phyloP scores from a whole-genome alignment of 176 grass and related monocot genomes.

The Dendrocalamus sinicus region DNA sequence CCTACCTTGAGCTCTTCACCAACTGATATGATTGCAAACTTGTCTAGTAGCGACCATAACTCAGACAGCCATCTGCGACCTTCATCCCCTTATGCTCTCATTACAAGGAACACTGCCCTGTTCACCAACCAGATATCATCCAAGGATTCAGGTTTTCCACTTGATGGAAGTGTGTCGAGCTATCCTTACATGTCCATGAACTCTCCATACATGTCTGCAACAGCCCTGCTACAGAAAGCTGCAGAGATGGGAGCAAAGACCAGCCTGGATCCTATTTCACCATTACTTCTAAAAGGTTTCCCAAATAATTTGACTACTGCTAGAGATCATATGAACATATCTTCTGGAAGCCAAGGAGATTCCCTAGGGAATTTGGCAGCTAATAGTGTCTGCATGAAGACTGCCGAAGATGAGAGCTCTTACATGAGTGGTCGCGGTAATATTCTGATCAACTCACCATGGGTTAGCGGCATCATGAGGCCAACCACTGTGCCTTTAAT shows the following conservation, averaged over 20 bases:
- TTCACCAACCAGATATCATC: conserved; percentile 53
- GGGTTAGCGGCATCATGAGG: conserved; percentile 33
- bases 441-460: conserved; percentile 51
- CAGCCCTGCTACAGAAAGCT: conserved; percentile 74
- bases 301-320: conserved; percentile 44
- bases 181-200: conserved; percentile 59
- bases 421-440: conserved; percentile 38
- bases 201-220: conserved; percentile 68
- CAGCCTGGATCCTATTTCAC: conserved; percentile 70
- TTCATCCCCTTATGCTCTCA: conserved; percentile 59
- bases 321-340: conserved; percentile 55
- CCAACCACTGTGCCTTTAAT: conserved; percentile 43
- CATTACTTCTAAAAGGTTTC: conserved; percentile 61
- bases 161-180: conserved; percentile 49
- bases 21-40: conserved; percentile 52
- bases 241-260: conserved; percentile 64
- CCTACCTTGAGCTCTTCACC: conserved; percentile 47
- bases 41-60: conserved; percentile 49
- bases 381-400: conserved; percentile 48
- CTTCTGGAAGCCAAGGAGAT: conserved; percentile 50
- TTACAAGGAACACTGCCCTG: conserved; percentile 53
- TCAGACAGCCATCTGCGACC: conserved; percentile 53
- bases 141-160: conserved; percentile 48
- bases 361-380: conserved; percentile 46
- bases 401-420: conserved; percentile 34